Evolutionary conservation across 192 early-diverging fungal species (phyloP).

Genomic region (Cetraspora pellucida): DNA sequence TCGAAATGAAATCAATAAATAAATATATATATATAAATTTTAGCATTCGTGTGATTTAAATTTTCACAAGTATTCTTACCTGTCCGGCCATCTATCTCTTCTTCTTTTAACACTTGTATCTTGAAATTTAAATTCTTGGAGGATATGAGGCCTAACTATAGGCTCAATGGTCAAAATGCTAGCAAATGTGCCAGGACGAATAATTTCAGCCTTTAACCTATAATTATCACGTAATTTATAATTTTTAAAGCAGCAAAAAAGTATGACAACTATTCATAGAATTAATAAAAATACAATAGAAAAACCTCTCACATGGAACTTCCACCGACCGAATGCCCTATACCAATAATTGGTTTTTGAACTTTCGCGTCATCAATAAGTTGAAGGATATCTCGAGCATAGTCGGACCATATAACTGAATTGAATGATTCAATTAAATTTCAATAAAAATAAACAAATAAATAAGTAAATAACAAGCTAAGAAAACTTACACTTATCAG

Average conservation of each 20-base stretch:
- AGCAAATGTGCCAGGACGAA: conserved; percentile 41
- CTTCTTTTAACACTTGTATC: conserved; percentile 38
- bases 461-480: no score
- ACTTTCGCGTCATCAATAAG: conserved; percentile 48
- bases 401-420: conserved; percentile 57
- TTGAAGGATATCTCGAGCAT: conserved; percentile 51
- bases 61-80: conserved; percentile 32
- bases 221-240: background rate
- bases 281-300: conserved; percentile 24
- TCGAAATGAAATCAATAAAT: no score
- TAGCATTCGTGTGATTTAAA: background rate
- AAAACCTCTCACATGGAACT: conserved; percentile 36
- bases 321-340: conserved; percentile 62
- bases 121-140: conserved; percentile 23
- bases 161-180: conserved; percentile 44
- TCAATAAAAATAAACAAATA: background rate
- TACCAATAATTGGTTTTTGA: conserved; percentile 46
- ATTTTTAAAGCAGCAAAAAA: conserved; percentile 28
- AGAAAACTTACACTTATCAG: conserved; percentile 40
- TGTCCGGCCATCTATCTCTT: conserved; percentile 50
- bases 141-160: conserved; percentile 35
- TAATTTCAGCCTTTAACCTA: conserved; percentile 37
- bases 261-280: conserved; percentile 12
- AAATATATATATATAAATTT: no score
- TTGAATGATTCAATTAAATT: background rate